These are phyloP conservation scores for Neurospora terricola DNA, from an alignment of 495 filamentous ascomycete genomes.

Conservation along the genomic window DNA sequence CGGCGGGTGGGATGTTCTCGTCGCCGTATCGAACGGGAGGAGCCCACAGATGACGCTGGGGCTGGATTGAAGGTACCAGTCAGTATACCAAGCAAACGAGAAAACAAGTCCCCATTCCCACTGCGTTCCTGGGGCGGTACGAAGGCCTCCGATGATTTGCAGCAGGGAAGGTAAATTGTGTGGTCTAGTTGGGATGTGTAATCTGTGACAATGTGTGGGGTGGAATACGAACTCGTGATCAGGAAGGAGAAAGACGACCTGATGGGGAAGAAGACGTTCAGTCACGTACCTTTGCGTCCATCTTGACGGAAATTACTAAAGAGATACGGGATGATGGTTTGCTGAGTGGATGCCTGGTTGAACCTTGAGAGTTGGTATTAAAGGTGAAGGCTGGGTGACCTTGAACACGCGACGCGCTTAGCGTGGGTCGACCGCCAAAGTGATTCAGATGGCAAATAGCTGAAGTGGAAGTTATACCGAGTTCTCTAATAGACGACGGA, in stretches of 20 bases:
- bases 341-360: not conserved
- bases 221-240: not conserved
- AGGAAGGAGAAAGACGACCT: slow-evolving; percentile 8
- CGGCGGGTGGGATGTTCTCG: slow-evolving; percentile 58
- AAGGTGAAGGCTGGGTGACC: not conserved
- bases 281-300: slow-evolving; percentile 31
- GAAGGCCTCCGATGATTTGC: not conserved
- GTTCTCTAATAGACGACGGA: not conserved
- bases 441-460: not conserved
- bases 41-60: slow-evolving; percentile 56
- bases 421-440: not conserved
- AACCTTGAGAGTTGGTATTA: not conserved
- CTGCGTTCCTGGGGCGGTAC: not conserved
- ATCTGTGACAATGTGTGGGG: not conserved
- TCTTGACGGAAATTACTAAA: slow-evolving; percentile 8
- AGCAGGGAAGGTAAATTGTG: not conserved
- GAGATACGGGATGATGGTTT: not conserved
- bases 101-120: not conserved
- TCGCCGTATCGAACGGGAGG: slow-evolving; percentile 45
- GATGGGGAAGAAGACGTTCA: slow-evolving; percentile 2
- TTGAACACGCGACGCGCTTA: not conserved
- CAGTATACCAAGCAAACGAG: not conserved
- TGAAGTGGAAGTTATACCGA: not conserved
- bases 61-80: slow-evolving; percentile 37
- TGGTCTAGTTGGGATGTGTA: not conserved